Conservation (phyloP, 345 rosid species). For the Streptanthus diversifolius region DNA sequence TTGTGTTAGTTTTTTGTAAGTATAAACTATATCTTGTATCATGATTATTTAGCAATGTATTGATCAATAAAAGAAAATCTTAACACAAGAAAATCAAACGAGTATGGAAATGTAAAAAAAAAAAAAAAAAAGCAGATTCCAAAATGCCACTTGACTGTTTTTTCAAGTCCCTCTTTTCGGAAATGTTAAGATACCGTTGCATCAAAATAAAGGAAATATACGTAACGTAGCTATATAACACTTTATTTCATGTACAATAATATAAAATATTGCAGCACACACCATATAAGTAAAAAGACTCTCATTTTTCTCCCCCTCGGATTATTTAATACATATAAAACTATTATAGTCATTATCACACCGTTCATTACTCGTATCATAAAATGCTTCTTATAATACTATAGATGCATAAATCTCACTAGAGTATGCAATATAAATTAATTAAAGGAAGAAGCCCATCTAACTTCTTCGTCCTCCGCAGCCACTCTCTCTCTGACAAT, state of each 20-base stretch:
- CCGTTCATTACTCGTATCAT: neutral
- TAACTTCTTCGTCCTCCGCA: constrained; percentile 57
- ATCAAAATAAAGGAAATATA: neutral
- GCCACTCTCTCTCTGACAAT: constrained; percentile 83
- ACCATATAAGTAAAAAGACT: constrained; percentile 7
- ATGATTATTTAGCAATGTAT: too few species aligned
- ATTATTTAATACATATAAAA: neutral
- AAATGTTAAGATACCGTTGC: neutral
- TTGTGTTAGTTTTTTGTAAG: too few species aligned
- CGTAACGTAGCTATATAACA: neutral
- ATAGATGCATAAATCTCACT: neutral
- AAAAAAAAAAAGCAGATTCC: neutral
- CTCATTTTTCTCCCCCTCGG: constrained; percentile 3
- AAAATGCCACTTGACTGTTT: neutral
- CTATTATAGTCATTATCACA: neutral
- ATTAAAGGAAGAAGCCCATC: neutral
- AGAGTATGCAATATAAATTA: neutral
- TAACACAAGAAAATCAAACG: too few species aligned
- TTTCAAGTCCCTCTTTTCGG: neutral
- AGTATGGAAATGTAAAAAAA: too few species aligned
- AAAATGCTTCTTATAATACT: constrained; percentile 16
- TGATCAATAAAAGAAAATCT: too few species aligned
- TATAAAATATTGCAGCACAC: constrained; percentile 8
- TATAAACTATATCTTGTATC: too few species aligned
- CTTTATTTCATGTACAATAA: constrained; percentile 6